A percentile compares a stretch with the other conserved stretches of the same genome.
phyloP scores from a whole-genome alignment of 2,329 filamentous ascomycete genomes.

The Curvularia sp. region DNA sequence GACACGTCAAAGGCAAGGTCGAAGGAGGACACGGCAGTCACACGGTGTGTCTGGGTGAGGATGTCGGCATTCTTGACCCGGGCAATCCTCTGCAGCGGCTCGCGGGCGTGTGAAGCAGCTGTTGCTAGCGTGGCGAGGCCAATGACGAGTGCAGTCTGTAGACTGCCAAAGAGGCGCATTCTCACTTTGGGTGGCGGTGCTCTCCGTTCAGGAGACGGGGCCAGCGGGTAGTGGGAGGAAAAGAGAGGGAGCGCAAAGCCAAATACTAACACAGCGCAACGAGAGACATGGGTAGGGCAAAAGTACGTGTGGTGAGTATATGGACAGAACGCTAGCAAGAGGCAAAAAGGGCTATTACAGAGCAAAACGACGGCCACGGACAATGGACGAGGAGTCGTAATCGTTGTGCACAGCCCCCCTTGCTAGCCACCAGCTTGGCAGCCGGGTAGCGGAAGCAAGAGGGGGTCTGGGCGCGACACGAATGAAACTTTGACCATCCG shows the following conservation, averaged over 20 bases:
- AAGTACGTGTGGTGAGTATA: conserved; percentile 14
- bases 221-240: conserved; percentile 11
- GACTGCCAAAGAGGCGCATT: conserved; percentile 41
- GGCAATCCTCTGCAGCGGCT: conserved; percentile 77
- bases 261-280: conserved; percentile 28
- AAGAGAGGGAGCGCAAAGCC: neutral
- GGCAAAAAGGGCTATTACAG: conserved; percentile 19
- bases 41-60: conserved; percentile 77
- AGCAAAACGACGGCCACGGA: conserved; percentile 20
- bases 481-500: conserved; percentile 25
- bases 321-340: conserved; percentile 10
- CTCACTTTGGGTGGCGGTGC: conserved; percentile 29
- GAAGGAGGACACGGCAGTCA: conserved; percentile 83
- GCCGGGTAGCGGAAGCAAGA: conserved; percentile 18
- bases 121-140: conserved; percentile 36
- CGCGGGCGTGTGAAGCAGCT: conserved; percentile 59
- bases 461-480: conserved; percentile 31
- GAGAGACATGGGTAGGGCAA: conserved; percentile 42
- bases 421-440: conserved; percentile 26
- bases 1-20: conserved; percentile 81
- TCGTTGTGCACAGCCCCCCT: conserved; percentile 32
- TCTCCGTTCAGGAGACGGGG: conserved; percentile 35
- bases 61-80: conserved; percentile 77
- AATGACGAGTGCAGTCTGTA: conserved; percentile 29
- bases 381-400: conserved; percentile 29